Evolutionary conservation across 2,329 filamentous ascomycete species (phyloP).

Genomic region (Fusarium incarnatum): DNA sequence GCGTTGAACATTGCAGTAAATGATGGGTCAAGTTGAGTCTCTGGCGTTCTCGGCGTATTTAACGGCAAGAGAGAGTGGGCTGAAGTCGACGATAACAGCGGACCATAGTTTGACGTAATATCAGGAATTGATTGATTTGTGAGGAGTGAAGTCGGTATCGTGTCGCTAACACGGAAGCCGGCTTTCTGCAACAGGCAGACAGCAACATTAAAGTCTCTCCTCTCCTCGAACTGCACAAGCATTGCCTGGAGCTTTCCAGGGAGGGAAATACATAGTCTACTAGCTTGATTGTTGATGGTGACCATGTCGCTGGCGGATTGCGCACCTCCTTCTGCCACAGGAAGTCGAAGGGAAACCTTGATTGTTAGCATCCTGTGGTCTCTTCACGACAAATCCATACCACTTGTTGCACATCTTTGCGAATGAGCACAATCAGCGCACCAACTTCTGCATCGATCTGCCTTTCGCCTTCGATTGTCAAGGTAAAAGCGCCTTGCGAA

Average conservation of each 20-base stretch:
- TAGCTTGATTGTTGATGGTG: constrained; percentile 33
- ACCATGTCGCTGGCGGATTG: constrained; percentile 32
- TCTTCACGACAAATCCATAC: constrained; percentile 32
- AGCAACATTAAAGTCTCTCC: constrained; percentile 50
- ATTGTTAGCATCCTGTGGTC: not conserved
- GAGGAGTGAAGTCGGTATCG: constrained; percentile 13
- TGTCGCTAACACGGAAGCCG: constrained; percentile 46
- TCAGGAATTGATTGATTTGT: not conserved
- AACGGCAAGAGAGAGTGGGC: not conserved
- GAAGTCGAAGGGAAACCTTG: constrained; percentile 49
- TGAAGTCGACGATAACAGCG: constrained; percentile 47
- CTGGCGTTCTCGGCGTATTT: not conserved
- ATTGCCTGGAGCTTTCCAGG: constrained; percentile 44
- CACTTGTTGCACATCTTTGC: constrained; percentile 41
- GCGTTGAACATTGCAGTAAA: constrained; percentile 34
- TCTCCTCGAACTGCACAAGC: constrained; percentile 46
- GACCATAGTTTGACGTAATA: constrained; percentile 21
- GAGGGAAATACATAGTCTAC: constrained; percentile 44
- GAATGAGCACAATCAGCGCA: constrained; percentile 45
- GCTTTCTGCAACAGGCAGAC: constrained; percentile 50
- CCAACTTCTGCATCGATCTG: constrained; percentile 19
- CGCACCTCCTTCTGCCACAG: constrained; percentile 39
- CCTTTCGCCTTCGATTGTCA: constrained; percentile 48
- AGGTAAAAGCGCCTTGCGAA: constrained; percentile 39
- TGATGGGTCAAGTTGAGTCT: constrained; percentile 10